phyloP scores from a whole-genome alignment of 2,329 filamentous ascomycete species.

The Paecilomyces sp. region DNA sequence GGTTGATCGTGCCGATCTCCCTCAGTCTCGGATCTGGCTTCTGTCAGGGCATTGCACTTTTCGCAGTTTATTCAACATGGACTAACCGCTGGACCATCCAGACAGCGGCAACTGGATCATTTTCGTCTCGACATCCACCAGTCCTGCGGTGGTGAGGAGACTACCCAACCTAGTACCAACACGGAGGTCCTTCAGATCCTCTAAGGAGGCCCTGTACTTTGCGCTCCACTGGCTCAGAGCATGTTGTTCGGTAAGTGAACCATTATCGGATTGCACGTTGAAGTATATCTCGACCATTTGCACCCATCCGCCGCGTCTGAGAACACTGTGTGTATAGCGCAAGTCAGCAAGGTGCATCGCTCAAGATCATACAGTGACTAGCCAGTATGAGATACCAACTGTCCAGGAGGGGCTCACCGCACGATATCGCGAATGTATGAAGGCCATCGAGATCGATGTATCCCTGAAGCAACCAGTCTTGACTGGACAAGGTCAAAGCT shows the following conservation, averaged over 20 bases:
- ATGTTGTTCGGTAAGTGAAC: conserved; percentile 61
- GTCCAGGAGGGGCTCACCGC: conserved; percentile 24
- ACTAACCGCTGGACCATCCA: conserved; percentile 60
- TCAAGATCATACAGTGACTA: neutral
- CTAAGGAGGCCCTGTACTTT: conserved; percentile 55
- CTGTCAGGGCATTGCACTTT: conserved; percentile 11
- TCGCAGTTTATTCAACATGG: neutral
- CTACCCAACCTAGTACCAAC: conserved; percentile 54
- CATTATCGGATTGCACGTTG: conserved; percentile 79
- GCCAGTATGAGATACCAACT: neutral
- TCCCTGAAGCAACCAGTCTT: conserved; percentile 52
- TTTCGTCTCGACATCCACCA: conserved; percentile 59
- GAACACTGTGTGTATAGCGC: conserved; percentile 18
- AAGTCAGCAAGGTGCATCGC: neutral
- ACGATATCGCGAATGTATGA: conserved; percentile 71
- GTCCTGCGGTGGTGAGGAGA: conserved; percentile 56
- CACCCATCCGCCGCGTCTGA: conserved; percentile 73
- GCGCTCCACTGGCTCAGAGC: conserved; percentile 61
- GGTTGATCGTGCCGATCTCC: conserved; percentile 35
- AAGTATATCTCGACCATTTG: conserved; percentile 86
- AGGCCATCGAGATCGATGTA: conserved; percentile 65
- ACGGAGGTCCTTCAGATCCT: conserved; percentile 59
- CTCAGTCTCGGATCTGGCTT: conserved; percentile 33
- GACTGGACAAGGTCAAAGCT: conserved; percentile 82
- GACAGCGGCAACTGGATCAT: conserved; percentile 64